Conservation (phyloP, 225 moss, liverwort and hornwort species). For the Ulota crispa region DNA sequence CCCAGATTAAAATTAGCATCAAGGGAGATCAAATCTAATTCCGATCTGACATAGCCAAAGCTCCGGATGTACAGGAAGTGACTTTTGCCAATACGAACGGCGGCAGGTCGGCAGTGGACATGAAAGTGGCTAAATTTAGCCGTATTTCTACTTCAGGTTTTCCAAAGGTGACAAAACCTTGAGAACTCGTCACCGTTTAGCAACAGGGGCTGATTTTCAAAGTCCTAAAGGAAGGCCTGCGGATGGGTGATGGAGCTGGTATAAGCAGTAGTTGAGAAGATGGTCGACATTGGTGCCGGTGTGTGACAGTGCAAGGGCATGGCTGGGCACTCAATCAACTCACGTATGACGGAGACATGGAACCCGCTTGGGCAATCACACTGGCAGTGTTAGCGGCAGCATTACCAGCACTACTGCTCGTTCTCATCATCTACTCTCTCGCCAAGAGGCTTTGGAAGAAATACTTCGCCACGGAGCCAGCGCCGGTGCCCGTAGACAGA, state of each 20-base stretch:
- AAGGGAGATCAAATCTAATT: neutral
- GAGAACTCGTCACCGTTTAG: neutral
- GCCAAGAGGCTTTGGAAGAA: constrained; percentile 20
- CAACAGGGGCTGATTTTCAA: neutral
- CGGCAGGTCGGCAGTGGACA: neutral
- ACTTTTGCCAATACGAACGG: neutral
- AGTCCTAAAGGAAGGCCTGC: neutral
- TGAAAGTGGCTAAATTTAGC: neutral
- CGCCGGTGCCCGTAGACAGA: constrained; percentile 26
- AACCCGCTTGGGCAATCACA: constrained; percentile 42
- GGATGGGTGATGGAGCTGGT: neutral
- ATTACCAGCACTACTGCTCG: constrained; percentile 37
- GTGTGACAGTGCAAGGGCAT: constrained; percentile 37
- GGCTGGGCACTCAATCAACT: constrained; percentile 25
- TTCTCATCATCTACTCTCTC: constrained; percentile 28
- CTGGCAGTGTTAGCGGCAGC: constrained; percentile 38
- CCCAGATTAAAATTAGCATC: neutral
- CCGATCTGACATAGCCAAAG: neutral
- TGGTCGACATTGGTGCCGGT: neutral
- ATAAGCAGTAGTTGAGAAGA: neutral
- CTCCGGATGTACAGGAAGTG: neutral
- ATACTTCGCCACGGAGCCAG: neutral
- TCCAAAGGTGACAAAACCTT: neutral
- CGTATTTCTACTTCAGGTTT: too few relatives aligned
- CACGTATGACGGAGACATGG: constrained; percentile 41